Evolutionary conservation across 805 yeast species (phyloP).

Genomic region (Zygosaccharomyces siamensis): DNA sequence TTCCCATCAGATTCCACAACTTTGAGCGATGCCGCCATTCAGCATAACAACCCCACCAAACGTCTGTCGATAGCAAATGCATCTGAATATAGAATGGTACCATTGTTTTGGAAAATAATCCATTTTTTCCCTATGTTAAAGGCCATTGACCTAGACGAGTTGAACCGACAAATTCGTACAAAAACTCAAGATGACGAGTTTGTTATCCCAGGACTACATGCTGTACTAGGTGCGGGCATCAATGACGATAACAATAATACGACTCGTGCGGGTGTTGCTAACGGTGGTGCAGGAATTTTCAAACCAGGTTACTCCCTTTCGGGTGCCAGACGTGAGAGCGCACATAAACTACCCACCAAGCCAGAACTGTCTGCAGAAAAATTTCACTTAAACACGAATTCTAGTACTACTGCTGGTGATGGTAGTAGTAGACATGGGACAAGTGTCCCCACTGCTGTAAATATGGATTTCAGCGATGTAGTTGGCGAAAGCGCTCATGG

Average conservation of each 20-base stretch:
- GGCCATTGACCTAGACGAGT: slow-evolving; percentile 34
- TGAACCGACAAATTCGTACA: slow-evolving; percentile 24
- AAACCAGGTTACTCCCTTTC: slow-evolving; percentile 10
- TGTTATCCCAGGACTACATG: slow-evolving; percentile 25
- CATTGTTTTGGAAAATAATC: slow-evolving; percentile 26
- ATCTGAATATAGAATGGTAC: slow-evolving; percentile 14
- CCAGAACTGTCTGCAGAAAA: not conserved
- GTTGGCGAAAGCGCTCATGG: not conserved
- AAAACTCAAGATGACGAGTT: slow-evolving; percentile 18
- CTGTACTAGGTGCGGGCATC: slow-evolving; percentile 10
- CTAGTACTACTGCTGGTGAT: not conserved
- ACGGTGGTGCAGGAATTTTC: slow-evolving; percentile 1
- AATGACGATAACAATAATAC: not conserved
- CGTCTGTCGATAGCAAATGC: not conserved
- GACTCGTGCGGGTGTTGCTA: not conserved
- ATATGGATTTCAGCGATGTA: slow-evolving; percentile 13
- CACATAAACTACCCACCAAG: not conserved
- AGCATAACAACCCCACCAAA: not conserved
- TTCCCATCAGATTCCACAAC: slow-evolving; percentile 16
- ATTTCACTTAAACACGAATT: not conserved
- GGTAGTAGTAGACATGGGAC: not conserved
- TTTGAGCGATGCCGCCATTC: slow-evolving; percentile 2
- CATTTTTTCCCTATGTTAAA: slow-evolving; percentile 30
- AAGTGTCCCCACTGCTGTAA: not conserved
- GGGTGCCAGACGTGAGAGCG: not conserved